Base-by-base conservation (phyloP, 1,139 yeast species). In the Yamadazyma triangularis region DNA sequence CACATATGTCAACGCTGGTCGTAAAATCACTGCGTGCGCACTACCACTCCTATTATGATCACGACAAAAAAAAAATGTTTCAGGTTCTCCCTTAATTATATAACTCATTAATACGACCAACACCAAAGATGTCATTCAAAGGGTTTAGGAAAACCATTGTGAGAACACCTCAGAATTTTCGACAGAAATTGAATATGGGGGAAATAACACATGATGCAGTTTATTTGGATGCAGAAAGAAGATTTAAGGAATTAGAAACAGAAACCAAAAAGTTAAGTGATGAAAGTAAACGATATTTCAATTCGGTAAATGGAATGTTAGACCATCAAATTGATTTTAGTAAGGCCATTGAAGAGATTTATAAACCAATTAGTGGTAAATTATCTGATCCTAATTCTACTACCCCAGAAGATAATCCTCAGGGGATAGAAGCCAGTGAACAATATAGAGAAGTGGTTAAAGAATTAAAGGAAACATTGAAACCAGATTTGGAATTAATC, bases 321-420 rank as follows among this genome's bases (percentile, higher is more conserved):
- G 82, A 78, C 41, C 93, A 83, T 56, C 98, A 91, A 57, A 83
- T 89, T 44, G 96, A 89, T 38, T 91, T 89, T 55, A 82, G 95
- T 23, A 81, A 81, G 50, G 94, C 95, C 2, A 87, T 93, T 60
- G 96, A 88, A 56, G 96, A 89, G 53, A 85, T 91, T 35, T 91
- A 88, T 65, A 87, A 89, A 60, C 99, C 99, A 3, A 91, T 91
- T 41, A 79, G 91, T 36, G 98, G 98, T 22, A 77, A 89, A 39
- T 66, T 85, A 57, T 79, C 93, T 10, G 97, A 91, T 52, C 96
- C 97, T 7, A 82, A 79, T 50, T 75, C 94, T 5, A 56, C 87
- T 4, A 74, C 77, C 24, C 93, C 88, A 0, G 97, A 91, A 54
- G 96, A 94, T 45, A 88, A 89, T 51, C 97, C 96, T 4, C 93